A percentile compares a stretch with the other conserved stretches of the same genome.
phyloP scores from a whole-genome alignment of 2,329 filamentous ascomycete genomes.

The Colletotrichum incanum region DNA sequence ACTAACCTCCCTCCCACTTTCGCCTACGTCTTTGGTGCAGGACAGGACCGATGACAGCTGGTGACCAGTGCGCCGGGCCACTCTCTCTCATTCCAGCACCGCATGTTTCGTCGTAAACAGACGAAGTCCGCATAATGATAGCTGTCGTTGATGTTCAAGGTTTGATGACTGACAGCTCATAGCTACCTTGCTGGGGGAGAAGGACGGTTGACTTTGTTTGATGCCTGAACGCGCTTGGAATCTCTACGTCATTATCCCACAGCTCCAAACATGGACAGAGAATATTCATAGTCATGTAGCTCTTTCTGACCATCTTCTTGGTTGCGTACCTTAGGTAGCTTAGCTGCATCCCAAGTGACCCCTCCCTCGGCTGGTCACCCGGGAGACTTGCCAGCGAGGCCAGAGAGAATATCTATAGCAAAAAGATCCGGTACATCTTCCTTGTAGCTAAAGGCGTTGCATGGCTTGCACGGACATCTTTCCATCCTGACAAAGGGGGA shows the following conservation, averaged over 20 bases:
- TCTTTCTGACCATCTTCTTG: neutral
- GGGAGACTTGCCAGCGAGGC: neutral
- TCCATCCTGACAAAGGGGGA: neutral
- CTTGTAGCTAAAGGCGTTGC: neutral
- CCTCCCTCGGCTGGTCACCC: constrained; percentile 18
- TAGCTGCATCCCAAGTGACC: constrained; percentile 8
- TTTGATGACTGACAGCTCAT: constrained; percentile 1
- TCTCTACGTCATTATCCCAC: neutral
- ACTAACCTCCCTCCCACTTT: neutral
- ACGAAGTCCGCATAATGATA: neutral
- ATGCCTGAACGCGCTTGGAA: neutral
- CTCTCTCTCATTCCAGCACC: constrained; percentile 12
- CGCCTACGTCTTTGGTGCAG: neutral
- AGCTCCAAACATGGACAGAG: neutral
- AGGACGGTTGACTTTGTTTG: neutral
- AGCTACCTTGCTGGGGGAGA: neutral
- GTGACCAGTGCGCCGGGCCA: constrained; percentile 23
- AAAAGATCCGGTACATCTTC: neutral
- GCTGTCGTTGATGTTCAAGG: constrained; percentile 3
- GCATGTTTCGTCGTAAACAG: constrained; percentile 8
- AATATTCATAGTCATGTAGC: neutral
- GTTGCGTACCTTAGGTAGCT: constrained; percentile 7
- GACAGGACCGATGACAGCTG: constrained; percentile 25
- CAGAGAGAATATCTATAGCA: neutral
- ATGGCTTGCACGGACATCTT: neutral